Evolutionary conservation across 306 rosid genomes (phyloP).

Genomic region (Vigna angularis): DNA sequence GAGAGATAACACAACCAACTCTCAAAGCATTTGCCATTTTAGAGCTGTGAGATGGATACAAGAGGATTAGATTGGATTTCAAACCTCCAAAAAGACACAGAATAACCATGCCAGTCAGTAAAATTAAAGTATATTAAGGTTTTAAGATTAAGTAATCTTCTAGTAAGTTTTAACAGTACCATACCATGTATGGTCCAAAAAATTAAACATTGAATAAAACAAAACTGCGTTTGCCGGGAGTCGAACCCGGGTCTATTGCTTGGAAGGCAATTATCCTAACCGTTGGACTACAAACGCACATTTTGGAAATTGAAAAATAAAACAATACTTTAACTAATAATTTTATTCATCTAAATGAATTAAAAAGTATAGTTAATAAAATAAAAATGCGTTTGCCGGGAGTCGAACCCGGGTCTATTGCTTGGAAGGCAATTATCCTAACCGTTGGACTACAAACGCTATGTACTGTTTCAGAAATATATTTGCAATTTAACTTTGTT

Average conservation of each 20-base stretch:
- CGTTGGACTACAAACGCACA: slow-evolving; percentile 25
- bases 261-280: slow-evolving; percentile 25
- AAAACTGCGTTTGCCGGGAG: slow-evolving; percentile 23
- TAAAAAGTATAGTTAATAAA: too few relatives aligned
- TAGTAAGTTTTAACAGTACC: too few relatives aligned
- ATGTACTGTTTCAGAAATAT: too few relatives aligned
- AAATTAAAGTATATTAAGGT: background rate
- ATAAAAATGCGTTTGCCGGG: slow-evolving; percentile 11
- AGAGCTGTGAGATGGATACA: background rate
- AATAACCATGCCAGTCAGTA: background rate
- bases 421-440: slow-evolving; percentile 23
- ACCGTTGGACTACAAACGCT: slow-evolving; percentile 29
- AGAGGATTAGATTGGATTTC: background rate
- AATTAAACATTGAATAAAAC: too few relatives aligned
- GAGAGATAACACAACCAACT: slow-evolving; percentile 39
- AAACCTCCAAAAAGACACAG: background rate
- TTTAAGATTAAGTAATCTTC: too few relatives aligned
- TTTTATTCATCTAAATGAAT: too few relatives aligned
- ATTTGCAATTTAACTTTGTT: too few relatives aligned
- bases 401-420: slow-evolving; percentile 31
- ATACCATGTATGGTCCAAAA: too few relatives aligned
- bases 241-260: slow-evolving; percentile 30
- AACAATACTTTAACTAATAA: too few relatives aligned
- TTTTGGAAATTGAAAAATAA: too few relatives aligned
- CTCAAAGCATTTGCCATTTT: slow-evolving; percentile 51